Base-by-base conservation (phyloP, 805 yeast species). In the Myxozyma lipomycoides region DNA sequence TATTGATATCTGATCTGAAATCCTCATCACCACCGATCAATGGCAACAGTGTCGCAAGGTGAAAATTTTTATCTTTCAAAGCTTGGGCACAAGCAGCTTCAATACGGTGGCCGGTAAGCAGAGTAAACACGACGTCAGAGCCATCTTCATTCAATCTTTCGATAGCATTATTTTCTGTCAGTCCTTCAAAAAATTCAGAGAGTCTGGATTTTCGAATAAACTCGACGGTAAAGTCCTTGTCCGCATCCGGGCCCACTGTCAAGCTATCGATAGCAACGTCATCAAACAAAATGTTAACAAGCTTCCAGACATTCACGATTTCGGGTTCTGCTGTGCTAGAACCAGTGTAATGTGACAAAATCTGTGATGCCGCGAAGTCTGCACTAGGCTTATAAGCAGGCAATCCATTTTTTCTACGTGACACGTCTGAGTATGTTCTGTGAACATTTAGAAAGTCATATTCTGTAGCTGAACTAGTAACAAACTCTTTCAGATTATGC, bases 11-110 rank as follows among this genome's bases (percentile, higher is more conserved):
- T 0, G 61, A 61, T 44, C 73, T 72, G 2, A 84, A 82, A 1
- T 74, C 72, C 58, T 83, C 85, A 59, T 84, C 83, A 0, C 93
- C 82, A 30, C 86, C 95, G 5, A 84, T 64, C 39, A 85, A 69
- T 0, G 96, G 76, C 10, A 91, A 66, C 24, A 87, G 62, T 0
- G 79, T 79, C 0, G 95, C 81, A 18, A 91, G 67, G 64, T 90
- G 95, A 3, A 77, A 68, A 61, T 86, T 85, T 6, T 75, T 74
- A 0, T 84, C 67, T n/a, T 74, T 69, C 1, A 81, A 67, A 1
- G 96, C 90, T 2, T 71, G 52, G 26, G 73, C 71, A 4, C 82
- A 72, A 1, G 98, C 97, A 24, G 72, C 72, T 6, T 74, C 70
- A 25, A 87, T 61, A 49, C 83, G 78, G 47, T 84, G 82, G 3